Evolutionary conservation across 352 stramenopile species (phyloP), one percentile per base, ranked within the genome.

Genomic region (Aphanomyces cochlioides): DNA sequence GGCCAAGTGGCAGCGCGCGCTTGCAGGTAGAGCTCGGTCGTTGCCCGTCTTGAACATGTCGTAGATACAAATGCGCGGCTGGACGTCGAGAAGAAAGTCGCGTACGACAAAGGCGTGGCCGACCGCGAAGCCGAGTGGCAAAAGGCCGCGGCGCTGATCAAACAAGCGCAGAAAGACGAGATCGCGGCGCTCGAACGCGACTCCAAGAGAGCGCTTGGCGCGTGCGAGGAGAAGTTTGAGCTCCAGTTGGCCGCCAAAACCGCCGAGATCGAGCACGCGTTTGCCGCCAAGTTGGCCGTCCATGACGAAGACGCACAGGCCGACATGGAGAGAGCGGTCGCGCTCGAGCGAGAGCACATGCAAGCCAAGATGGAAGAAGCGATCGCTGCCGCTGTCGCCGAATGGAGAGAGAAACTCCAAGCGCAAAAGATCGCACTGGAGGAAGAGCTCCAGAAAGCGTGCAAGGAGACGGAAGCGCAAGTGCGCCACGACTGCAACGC

Each of bases 101-200:
- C 76, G 34, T 93, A 93, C 64, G 79, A 86, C 4, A 78, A 75
- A 69, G 85, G 85, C 0, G n/a, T 84, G 7, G 74, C 83, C 45
- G 85, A 93, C 72, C 84, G 85, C 1, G 85, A 93, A 65, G 79
- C 74, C 8, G 84, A 92, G 48, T 93, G 85, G 85, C 85, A 92
- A 61, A 79, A 87, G 50, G 85, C 85, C 3, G 85, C 85, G 2
- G 17, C 74, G 4, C 77, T 88, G 58, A 92, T 93, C 69, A 93
- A 93, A 60, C 77, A 79, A 15, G 81, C 83, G 40, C 85, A 93
- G 43, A 84, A 87, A 34, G 81, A 90, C 41, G 84, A 90, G 66
- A 73, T 70, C 10, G 45, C 17, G 5, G 10, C 19, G 47, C 47
- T 70, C 3, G 64, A 70, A 39, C 38, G 43, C 6, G 64, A 70